Evolutionary conservation across 1,284 basidiomycete genomes (phyloP), one percentile per base, ranked within the genome.

Genomic region (Cryptococcus sp.): DNA sequence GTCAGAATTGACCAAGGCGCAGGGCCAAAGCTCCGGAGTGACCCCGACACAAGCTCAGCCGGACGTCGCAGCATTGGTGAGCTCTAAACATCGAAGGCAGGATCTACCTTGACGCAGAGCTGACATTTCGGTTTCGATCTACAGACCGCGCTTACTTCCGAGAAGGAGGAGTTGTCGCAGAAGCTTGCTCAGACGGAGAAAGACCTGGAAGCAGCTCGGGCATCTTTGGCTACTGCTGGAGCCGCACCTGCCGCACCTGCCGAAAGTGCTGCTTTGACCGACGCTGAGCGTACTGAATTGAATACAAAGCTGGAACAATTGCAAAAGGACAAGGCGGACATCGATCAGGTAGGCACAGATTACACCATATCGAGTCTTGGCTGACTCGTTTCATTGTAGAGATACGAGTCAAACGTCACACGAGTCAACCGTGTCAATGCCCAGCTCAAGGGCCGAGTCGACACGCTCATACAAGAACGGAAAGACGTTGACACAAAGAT

Each of bases 341-440:
- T 44, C 17, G 66, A 66, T 47, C 52, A 65, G 54, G 67, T 68
- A 25, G 50, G 67, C 54, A 39, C 5, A 20, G 52, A 19, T 10
- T 16, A 10, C 15, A 35, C 16, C 15, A 45, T 20, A 15, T 11
- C 10, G 17, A 16, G 20, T n/a, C 17, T 8, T 10, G 2, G 50
- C 16, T 47, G 22, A 54, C 41, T 15, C 10, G 49, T 23, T 31
- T 19, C 38, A 15, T 15, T 16, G 23, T 49, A 73, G 69, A 56
- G 61, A 57, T 74, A 76, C 65, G 70, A 73, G 5, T 59, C 62
- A n/a, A 65, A 71, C 39, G 71, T 77, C 38, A 56, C 56, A 16
- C 67, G 64, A 59, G 74, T 76, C 57, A 76, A 77, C 56, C 67
- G 69, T 17, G 57, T 55, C 57, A 75, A 74, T 48, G 45, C 39